Evolutionary conservation across 257 asterid species (phyloP), one percentile per base, ranked within the genome.

Genomic region (Paraleonurus japonicus): DNA sequence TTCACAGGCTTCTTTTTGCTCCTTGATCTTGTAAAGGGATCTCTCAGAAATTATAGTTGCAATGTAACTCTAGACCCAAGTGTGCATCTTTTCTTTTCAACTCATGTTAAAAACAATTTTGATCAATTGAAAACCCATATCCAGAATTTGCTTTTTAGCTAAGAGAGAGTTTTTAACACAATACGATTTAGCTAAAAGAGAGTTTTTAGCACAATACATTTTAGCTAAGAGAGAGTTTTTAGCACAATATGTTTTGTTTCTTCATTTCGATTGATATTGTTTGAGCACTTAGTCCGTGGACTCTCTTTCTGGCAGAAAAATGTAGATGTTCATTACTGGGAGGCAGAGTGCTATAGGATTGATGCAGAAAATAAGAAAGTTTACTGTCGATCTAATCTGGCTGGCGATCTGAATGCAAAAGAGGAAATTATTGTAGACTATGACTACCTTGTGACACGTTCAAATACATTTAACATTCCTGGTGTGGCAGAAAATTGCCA

Each of bases 391-490:
- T 88, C 99, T 51, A 81, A 73, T 77, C 77, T 75, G 74, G 43
- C 73, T 48, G 76, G 67, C 66, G 83, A 78, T 70, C 78, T 69
- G 65, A 81, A 85, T 70, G 93, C 75, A 80, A 79, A 72, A 65
- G 97, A 94, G 79, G 96, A 90, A 74, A 85, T 91, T 70, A 71
- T 79, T 37, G 96, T 94, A 22, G 97, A 94, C 78, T 94, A 86
- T 81, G 99, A 94, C 87, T 91, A 94, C 82, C 99, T 94, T 37
- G 95, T 94, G 73, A 78, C 99, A 53, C 97, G 96, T 57, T 61
- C 92, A 78, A 94, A 88, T 76, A 94, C 99, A 65, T 94, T 94
- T 67, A 94, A 91, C 84, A 89, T 89, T 76, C 99, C 99, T 73
- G 99, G 99, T 50, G 97, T 94, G 61, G 94, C 88, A 12, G 96